These are phyloP conservation scores for Lagerstroemia fauriei DNA, from an alignment of 441 rosid species.

Conservation along the genomic window DNA sequence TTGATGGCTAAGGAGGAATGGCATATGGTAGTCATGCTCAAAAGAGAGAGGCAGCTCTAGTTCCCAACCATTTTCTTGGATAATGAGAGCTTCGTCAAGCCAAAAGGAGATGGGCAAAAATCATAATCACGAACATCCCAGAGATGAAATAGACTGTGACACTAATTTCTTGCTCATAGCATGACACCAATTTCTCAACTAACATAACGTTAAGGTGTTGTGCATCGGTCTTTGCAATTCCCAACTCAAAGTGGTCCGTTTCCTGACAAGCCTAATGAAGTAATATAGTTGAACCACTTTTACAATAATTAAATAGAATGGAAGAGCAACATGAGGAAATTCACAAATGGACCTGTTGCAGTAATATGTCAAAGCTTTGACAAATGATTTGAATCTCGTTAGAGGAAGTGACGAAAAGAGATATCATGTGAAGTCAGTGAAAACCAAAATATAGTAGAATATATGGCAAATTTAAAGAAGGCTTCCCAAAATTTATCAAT, in stretches of 20 bases:
- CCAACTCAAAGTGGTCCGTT: slow-evolving; percentile 94
- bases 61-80: too few species aligned
- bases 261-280: slow-evolving; percentile 45
- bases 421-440: slow-evolving; percentile 16
- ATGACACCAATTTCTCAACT: slow-evolving; percentile 95
- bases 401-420: slow-evolving; percentile 32
- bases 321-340: slow-evolving; percentile 17
- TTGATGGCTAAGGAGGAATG: too few species aligned
- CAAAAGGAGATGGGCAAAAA: too few species aligned
- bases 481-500: neutral
- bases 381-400: slow-evolving; percentile 82
- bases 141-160: too few species aligned
- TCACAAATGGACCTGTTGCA: slow-evolving; percentile 71
- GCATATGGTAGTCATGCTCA: too few species aligned
- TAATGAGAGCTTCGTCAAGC: too few species aligned
- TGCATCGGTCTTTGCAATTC: slow-evolving; percentile 85
- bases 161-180: slow-evolving; percentile 69
- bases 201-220: slow-evolving; percentile 83
- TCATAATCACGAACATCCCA: too few species aligned
- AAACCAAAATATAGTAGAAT: neutral
- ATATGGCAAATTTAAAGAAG: neutral
- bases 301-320: slow-evolving; percentile 5
- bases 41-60: too few species aligned
- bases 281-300: neutral
- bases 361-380: slow-evolving; percentile 91